A percentile compares a stretch with the other conserved stretches of the same genome.
These are phyloP conservation scores for Pseudogymnoascus pannorum DNA, from an alignment of 2,329 filamentous ascomycete species.

Conservation along the genomic window DNA sequence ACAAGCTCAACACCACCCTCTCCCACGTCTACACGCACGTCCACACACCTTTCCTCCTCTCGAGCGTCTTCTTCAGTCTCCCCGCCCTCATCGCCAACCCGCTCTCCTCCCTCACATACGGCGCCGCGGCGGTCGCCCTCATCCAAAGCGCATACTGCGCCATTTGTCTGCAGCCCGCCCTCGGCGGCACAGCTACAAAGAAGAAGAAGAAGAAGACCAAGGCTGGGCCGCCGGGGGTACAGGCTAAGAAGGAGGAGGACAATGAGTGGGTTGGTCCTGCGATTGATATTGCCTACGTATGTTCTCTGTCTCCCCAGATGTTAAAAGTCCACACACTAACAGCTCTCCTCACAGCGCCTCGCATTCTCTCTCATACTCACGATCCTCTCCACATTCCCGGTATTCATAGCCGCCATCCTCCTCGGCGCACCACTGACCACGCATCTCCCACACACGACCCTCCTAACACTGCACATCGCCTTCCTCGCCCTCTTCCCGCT, in stretches of 20 bases:
- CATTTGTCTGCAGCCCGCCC: conserved; percentile 55
- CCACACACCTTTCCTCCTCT: conserved; percentile 61
- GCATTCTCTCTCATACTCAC: conserved; percentile 59
- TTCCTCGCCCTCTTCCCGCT: conserved; percentile 72
- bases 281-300: conserved; percentile 3
- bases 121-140: conserved; percentile 54
- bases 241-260: not conserved
- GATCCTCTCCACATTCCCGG: conserved; percentile 41
- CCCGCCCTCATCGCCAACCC: conserved; percentile 62
- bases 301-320: not conserved
- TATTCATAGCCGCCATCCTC: conserved; percentile 58
- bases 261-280: not conserved
- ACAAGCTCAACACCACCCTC: conserved; percentile 16
- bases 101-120: conserved; percentile 51
- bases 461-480: conserved; percentile 75
- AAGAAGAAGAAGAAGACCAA: conserved; percentile 40
- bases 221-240: not conserved
- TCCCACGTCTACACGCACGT: conserved; percentile 53
- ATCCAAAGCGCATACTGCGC: conserved; percentile 59
- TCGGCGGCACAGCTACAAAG: conserved; percentile 37
- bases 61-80: conserved; percentile 58
- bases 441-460: conserved; percentile 68
- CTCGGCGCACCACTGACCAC: conserved; percentile 88
- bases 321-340: not conserved
- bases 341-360: conserved; percentile 45